Evolutionary conservation across 1,284 basidiomycete species (phyloP).

Genomic region (Ustilago tritici): DNA sequence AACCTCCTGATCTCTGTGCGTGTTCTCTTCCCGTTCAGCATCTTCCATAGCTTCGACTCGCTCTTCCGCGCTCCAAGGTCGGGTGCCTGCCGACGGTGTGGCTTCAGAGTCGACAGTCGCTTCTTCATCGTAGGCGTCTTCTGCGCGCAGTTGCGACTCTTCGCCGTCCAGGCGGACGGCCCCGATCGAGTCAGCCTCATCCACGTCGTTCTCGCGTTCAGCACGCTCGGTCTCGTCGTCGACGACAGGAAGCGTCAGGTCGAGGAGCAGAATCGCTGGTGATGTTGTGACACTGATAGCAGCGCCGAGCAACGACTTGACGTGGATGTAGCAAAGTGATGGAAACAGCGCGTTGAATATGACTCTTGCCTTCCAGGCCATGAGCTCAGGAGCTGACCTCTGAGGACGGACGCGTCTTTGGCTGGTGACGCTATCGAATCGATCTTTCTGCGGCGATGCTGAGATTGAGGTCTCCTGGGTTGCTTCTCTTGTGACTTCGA

Average conservation of each 20-base stretch:
- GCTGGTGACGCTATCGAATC: constrained; percentile 16
- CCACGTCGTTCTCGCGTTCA: constrained; percentile 37
- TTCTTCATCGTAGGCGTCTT: constrained; percentile 28
- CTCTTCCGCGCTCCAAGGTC: constrained; percentile 32
- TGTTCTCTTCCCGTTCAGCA: constrained; percentile 33
- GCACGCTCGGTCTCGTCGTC: constrained; percentile 72
- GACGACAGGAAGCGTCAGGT: constrained; percentile 90
- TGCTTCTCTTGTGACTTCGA: not conserved
- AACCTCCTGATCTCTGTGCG: constrained; percentile 49
- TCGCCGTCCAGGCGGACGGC: constrained; percentile 60
- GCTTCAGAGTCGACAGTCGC: constrained; percentile 11
- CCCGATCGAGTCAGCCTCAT: constrained; percentile 50
- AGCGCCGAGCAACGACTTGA: constrained; percentile 80
- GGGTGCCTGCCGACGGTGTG: constrained; percentile 11
- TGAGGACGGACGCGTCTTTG: constrained; percentile 34
- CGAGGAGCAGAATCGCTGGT: constrained; percentile 86
- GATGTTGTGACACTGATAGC: constrained; percentile 83
- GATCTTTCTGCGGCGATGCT: constrained; percentile 19
- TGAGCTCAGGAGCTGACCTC: constrained; percentile 21
- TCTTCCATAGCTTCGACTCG: constrained; percentile 31
- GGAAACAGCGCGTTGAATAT: constrained; percentile 78
- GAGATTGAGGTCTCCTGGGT: not conserved
- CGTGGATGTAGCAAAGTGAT: constrained; percentile 80
- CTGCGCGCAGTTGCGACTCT: constrained; percentile 42
- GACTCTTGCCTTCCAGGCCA: constrained; percentile 38